These are phyloP conservation scores for Lineolata rhizophorae DNA, from an alignment of 495 filamentous ascomycete species.

Conservation along the genomic window DNA sequence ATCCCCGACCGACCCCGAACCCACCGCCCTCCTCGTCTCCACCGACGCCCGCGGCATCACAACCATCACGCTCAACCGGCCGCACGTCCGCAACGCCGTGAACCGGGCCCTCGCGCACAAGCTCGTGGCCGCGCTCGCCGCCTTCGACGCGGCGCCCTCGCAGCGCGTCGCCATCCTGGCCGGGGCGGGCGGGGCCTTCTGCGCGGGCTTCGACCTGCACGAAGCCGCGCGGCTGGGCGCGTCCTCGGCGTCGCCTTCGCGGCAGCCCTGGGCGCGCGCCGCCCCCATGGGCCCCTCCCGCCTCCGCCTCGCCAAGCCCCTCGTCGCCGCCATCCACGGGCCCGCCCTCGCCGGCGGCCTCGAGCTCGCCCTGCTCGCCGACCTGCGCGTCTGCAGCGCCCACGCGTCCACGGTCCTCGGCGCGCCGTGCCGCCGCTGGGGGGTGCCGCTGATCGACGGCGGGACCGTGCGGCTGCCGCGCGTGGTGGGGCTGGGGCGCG, in stretches of 20 bases:
- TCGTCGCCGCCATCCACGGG: slow-evolving; percentile 25
- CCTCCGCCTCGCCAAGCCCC: slow-evolving; percentile 15
- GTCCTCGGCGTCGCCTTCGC: too few relatives aligned
- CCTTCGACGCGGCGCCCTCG: slow-evolving; percentile 21
- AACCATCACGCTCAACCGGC: slow-evolving; percentile 21
- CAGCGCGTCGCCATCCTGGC: slow-evolving; percentile 26
- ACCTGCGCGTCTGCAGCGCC: slow-evolving; percentile 26
- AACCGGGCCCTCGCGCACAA: slow-evolving; percentile 9
- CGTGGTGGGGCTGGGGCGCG: slow-evolving; percentile 25
- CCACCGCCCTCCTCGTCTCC: too few relatives aligned
- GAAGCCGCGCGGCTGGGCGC: slow-evolving; percentile 10
- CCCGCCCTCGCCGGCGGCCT: slow-evolving; percentile 27
- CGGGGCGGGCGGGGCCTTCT: slow-evolving; percentile 18
- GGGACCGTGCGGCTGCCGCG: slow-evolving; percentile 26
- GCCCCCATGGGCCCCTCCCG: slow-evolving; percentile 26
- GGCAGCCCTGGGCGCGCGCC: slow-evolving; percentile 2
- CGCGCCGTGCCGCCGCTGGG: slow-evolving; percentile 27
- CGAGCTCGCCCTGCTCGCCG: slow-evolving; percentile 24
- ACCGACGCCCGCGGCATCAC: too few relatives aligned
- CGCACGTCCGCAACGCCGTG: slow-evolving; percentile 9
- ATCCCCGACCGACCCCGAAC: too few relatives aligned
- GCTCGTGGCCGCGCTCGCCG: slow-evolving; percentile 20
- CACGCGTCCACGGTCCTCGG: slow-evolving; percentile 26
- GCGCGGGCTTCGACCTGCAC: slow-evolving; percentile 25
- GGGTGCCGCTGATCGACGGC: slow-evolving; percentile 28